Percentiles rank a stretch among this genome's conserved stretches.
Conservation (phyloP, 1,284 basidiomycete species). For the Fereydounia khargensis region DNA sequence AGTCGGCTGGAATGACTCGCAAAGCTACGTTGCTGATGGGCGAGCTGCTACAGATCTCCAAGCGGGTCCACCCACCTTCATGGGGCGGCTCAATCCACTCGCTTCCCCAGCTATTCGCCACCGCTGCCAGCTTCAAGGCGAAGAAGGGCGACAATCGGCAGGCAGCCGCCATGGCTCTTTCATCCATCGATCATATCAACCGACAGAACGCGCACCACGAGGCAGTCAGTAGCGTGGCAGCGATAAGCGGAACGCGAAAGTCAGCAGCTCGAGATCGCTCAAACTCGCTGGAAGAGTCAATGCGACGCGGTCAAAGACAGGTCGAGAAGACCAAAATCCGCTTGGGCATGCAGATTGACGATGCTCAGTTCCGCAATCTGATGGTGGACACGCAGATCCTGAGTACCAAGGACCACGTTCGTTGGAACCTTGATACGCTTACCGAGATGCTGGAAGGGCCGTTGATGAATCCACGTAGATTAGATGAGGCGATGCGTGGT, state of each 20-base stretch:
- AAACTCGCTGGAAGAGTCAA: constrained; percentile 80
- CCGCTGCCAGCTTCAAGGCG: constrained; percentile 69
- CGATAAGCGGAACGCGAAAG: constrained; percentile 10
- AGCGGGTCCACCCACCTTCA: constrained; percentile 78
- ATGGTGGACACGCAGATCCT: constrained; percentile 66
- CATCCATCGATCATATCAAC: constrained; percentile 86
- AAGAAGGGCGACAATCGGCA: constrained; percentile 63
- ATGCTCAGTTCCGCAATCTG: constrained; percentile 51
- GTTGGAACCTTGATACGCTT: constrained; percentile 88
- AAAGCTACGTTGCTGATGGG: constrained; percentile 85
- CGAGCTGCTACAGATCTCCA: constrained; percentile 83
- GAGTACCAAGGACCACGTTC: constrained; percentile 80
- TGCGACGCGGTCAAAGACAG: constrained; percentile 67
- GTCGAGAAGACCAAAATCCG: constrained; percentile 86
- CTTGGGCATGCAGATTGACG: constrained; percentile 70
- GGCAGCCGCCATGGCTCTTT: constrained; percentile 78
- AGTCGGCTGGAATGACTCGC: constrained; percentile 18
- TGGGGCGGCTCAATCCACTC: constrained; percentile 79
- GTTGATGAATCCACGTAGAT: constrained; percentile 81
- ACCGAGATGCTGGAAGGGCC: constrained; percentile 90
- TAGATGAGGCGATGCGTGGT: constrained; percentile 91
- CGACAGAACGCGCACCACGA: constrained; percentile 50
- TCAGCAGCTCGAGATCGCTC: constrained; percentile 62
- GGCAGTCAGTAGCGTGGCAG: constrained; percentile 18
- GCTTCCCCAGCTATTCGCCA: constrained; percentile 78